Percentiles rank a stretch among this genome's conserved stretches.
Evolutionary conservation across 2,329 filamentous ascomycete genomes (phyloP).

Genomic region (Graphilbum sp.): DNA sequence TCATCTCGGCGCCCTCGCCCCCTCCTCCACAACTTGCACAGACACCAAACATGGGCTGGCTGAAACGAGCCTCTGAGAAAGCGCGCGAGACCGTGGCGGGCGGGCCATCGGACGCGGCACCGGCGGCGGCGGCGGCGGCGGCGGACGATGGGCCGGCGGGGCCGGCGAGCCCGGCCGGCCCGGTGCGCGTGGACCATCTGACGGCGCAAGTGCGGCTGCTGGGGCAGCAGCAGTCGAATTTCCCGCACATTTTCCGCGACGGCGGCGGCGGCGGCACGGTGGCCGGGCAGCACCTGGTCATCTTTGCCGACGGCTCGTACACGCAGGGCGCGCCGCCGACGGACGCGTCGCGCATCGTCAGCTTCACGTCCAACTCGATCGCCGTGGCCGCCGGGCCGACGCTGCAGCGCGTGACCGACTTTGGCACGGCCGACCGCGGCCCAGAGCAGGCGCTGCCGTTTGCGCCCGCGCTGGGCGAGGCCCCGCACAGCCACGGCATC

Average conservation of each 20-base stretch:
- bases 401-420: slow-evolving; percentile 1
- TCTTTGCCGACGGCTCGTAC: slow-evolving; percentile 9
- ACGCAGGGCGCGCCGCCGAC: slow-evolving; percentile 7
- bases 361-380: slow-evolving; percentile 9
- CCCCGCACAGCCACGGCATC: slow-evolving; percentile 1
- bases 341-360: slow-evolving; percentile 4
- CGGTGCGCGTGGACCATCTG: neutral
- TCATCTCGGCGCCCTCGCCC: too few relatives aligned
- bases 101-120: too few relatives aligned
- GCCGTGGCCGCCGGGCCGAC: slow-evolving; percentile 2
- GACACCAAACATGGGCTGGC: neutral
- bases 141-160: too few relatives aligned
- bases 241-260: slow-evolving; percentile 9
- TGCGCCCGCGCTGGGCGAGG: slow-evolving; percentile 3
- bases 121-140: too few relatives aligned
- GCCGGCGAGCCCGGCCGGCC: too few relatives aligned
- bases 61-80: neutral
- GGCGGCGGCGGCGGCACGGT: slow-evolving; percentile 10
- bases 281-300: slow-evolving; percentile 7
- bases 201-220: slow-evolving; percentile 3
- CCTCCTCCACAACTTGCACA: too few relatives aligned
- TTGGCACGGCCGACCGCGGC: neutral
- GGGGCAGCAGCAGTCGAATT: slow-evolving; percentile 8
- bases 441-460: slow-evolving; percentile 5
- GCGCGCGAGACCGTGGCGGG: too few relatives aligned